Percentiles rank a stretch among this genome's conserved stretches.
Evolutionary conservation across 345 rosid genomes (phyloP).

Genomic region (Eucalyptus erythrocorys): DNA sequence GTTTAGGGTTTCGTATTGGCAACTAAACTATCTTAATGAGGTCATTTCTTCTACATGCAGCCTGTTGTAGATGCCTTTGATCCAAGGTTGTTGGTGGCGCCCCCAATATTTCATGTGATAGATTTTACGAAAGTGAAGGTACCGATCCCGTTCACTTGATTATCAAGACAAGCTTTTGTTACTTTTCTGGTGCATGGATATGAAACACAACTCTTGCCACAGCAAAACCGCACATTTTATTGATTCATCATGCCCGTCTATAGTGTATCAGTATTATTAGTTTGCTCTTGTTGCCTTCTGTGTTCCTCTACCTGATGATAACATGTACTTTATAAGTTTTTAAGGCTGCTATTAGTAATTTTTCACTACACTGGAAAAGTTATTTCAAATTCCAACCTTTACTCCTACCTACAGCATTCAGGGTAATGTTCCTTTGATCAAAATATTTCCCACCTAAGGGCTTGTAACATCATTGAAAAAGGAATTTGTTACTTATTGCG

Average conservation of each 20-base stretch:
- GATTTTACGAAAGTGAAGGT: slow-evolving; percentile 83
- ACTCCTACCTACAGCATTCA: not conserved
- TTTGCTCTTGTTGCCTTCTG: not conserved
- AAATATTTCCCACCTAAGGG: not conserved
- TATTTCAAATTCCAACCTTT: not conserved
- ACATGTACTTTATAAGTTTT: not conserved
- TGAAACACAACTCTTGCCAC: not conserved
- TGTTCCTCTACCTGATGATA: not conserved
- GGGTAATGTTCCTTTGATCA: not conserved
- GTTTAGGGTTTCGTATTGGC: not conserved
- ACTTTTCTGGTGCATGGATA: not conserved
- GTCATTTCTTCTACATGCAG: slow-evolving; percentile 21
- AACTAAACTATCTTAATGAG: not conserved
- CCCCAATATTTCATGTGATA: slow-evolving; percentile 51
- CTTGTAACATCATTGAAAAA: not conserved
- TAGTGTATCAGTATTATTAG: not conserved
- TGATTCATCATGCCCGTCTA: not conserved
- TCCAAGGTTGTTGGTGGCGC: slow-evolving; percentile 89
- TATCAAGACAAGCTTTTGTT: not conserved
- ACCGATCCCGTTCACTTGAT: not conserved
- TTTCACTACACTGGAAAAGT: not conserved
- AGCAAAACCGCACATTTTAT: not conserved
- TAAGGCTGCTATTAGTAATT: not conserved
- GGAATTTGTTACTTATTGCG: not conserved
- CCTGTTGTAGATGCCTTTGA: slow-evolving; percentile 99